Evolutionary conservation across 495 filamentous ascomycete genomes (phyloP), one percentile per base, ranked within the genome.

Genomic region (Saxophila tyrrhenica): DNA sequence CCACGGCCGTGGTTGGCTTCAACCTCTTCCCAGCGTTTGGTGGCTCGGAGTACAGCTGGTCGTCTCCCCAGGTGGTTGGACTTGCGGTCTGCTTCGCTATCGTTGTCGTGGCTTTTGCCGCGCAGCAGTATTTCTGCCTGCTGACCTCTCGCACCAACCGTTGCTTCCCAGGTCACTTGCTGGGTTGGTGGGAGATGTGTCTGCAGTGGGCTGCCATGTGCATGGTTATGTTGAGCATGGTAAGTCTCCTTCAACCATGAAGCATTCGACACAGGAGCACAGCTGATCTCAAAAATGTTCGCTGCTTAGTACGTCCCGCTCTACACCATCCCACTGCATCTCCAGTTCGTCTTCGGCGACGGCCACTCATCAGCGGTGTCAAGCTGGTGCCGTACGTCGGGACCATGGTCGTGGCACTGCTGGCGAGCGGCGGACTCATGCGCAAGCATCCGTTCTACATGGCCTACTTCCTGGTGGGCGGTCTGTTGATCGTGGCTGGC

Each of bases 341-440:
- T 83, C 64, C 77, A 80, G 54, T 84, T 84, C 62, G 72, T 72
- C 0, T 67, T 67, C 19, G 65, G 61, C 23, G 77, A 82, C 57
- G 61, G 0, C 71, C 77, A 7, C 63, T 81, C 13, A 55, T 66
- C 42, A 67, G 79, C 1, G 78, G 71, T 2, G 75, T 83, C 0
- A 71, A 76, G 7, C 69, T 84, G 1, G 70, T 85, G 2, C 81
- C 83, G 1, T 81, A 76, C 50, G 70, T 84, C 47, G 61, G 29
- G 5, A 35, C 29, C 29, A 35, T 35, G 29, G 29, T 13, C 7
- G 29, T 35, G 29, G 29, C 29, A 35, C 29, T 35, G 13, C 29
- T 35, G 29, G 29, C 13, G 7, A 35, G 29, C 29, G 29, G 29
- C 29, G 29, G 29, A 35, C 29, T 35, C 13, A 35, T 35, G 29